Evolutionary conservation across 2,329 filamentous ascomycete species (phyloP).

Genomic region (Cladophialophora exuberans): DNA sequence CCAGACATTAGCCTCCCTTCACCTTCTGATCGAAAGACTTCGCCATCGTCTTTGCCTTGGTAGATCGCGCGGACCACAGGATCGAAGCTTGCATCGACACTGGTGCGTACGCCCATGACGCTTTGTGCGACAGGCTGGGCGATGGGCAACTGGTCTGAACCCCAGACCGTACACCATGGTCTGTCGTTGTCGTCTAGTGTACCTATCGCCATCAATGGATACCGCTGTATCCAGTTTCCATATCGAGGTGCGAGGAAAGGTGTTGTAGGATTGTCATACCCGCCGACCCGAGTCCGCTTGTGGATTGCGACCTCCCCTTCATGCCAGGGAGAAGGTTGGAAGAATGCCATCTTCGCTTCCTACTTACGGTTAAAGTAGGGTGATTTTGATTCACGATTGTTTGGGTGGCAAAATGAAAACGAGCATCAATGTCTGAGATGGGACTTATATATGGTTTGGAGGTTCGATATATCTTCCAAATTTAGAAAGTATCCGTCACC

Average conservation of each 20-base stretch:
- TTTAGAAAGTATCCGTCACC: neutral
- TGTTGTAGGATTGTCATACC: slow-evolving; percentile 67
- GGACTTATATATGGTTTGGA: neutral
- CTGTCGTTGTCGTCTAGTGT: slow-evolving; percentile 59
- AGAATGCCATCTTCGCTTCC: slow-evolving; percentile 20
- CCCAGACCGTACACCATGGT: slow-evolving; percentile 79
- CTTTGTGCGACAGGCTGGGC: slow-evolving; percentile 62
- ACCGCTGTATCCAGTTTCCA: slow-evolving; percentile 61
- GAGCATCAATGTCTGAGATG: neutral
- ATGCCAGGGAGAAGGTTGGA: slow-evolving; percentile 54
- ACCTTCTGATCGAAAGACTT: slow-evolving; percentile 47
- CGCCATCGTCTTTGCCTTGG: slow-evolving; percentile 49
- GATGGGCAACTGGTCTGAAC: slow-evolving; percentile 69
- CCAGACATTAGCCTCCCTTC: slow-evolving; percentile 60
- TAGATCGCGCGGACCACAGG: slow-evolving; percentile 70
- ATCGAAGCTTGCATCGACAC: slow-evolving; percentile 65
- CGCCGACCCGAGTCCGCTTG: slow-evolving; percentile 59
- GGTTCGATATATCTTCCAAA: neutral
- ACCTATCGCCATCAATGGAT: slow-evolving; percentile 73
- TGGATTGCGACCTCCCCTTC: slow-evolving; percentile 70
- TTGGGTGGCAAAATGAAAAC: neutral
- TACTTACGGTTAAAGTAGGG: neutral
- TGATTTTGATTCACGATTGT: too few relatives aligned
- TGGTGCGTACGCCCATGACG: slow-evolving; percentile 66
- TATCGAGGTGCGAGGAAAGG: slow-evolving; percentile 65